These are phyloP conservation scores for Ganoderma sinense DNA, from an alignment of 1,284 basidiomycete species.

Conservation along the genomic window DNA sequence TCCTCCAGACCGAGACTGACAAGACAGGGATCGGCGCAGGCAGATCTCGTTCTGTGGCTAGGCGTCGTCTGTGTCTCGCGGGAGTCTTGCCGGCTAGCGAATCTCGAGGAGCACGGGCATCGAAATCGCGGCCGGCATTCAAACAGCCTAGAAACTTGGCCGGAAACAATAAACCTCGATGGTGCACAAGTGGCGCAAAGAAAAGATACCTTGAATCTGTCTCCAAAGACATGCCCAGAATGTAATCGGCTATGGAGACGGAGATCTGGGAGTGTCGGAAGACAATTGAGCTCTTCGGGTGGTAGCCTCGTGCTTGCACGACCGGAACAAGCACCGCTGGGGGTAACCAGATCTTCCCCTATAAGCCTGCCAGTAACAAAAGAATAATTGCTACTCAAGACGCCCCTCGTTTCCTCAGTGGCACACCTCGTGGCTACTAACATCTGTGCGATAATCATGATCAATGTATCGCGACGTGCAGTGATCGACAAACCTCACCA, in stretches of 20 bases:
- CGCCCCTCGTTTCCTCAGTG: constrained; percentile 8
- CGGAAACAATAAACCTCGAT: background rate
- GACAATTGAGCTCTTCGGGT: constrained; percentile 21
- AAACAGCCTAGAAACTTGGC: background rate
- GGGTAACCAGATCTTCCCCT: background rate
- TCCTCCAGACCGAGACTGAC: constrained; percentile 14
- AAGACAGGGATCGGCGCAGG: constrained; percentile 25
- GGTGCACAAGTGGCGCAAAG: background rate
- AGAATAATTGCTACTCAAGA: background rate
- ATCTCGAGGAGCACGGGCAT: background rate
- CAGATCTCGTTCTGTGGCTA: background rate
- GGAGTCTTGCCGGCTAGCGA: background rate
- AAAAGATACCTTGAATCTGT: background rate
- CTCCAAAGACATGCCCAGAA: background rate
- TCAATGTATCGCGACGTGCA: background rate
- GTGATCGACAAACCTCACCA: background rate
- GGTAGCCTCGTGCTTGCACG: constrained; percentile 28
- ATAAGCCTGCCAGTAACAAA: background rate
- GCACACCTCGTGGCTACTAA: constrained; percentile 5
- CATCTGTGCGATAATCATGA: background rate
- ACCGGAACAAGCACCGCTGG: background rate
- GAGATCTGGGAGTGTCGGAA: constrained; percentile 15
- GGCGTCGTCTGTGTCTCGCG: background rate
- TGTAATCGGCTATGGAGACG: constrained; percentile 8
- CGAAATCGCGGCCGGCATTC: background rate